Base-by-base conservation (phyloP, 2,329 filamentous ascomycete species). In the Fusarium heterosporum region DNA sequence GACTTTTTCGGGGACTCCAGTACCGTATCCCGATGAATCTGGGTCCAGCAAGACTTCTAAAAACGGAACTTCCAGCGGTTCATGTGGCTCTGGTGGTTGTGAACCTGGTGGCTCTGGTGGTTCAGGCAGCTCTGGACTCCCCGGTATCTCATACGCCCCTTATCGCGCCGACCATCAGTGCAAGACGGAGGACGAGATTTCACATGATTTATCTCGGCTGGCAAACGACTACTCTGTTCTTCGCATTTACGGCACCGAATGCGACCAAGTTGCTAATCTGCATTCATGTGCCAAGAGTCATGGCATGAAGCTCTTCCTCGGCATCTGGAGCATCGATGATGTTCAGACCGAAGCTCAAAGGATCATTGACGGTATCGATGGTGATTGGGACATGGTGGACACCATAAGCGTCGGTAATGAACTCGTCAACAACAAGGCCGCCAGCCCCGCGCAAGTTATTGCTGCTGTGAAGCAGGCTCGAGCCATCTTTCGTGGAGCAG, bases 321-420 rank as follows among this genome's bases (percentile, higher is more conserved):
- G 93, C 53, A 83, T 96, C 61, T 95, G 86, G 78, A 82, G 92
- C 66, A 83, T 92, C 58, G 77, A 79, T 40, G 76, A 83, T 9
- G 81, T 91, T 16, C 76, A 81, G 14, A 65, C 79, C 2, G 88
- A 92, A 59, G 82, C 92, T n/a, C 69, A 83, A 11, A 82, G 79
- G 29, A 88, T 96, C 62, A 84, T 88, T 55, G 75, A 81, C 6
- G 87, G 85, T 14, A 82, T 91, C 40, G 66, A 80, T 8, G 82
- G 84, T 29, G 86, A 92, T 76, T 97, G 92, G 92, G 82, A 81
- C 47, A 75, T 81, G 14, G 85, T 96, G 64, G 84, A 91, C 74
- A 90, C 91, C 3, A 84, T 97, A 73, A 87, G 87, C 55, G 85
- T 97, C 40, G 93, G 93, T 64, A 97, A 97, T 75, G 93, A 97